phyloP scores from a whole-genome alignment of 176 grass and related monocot species.

The Miscanthus lutarioriparius region DNA sequence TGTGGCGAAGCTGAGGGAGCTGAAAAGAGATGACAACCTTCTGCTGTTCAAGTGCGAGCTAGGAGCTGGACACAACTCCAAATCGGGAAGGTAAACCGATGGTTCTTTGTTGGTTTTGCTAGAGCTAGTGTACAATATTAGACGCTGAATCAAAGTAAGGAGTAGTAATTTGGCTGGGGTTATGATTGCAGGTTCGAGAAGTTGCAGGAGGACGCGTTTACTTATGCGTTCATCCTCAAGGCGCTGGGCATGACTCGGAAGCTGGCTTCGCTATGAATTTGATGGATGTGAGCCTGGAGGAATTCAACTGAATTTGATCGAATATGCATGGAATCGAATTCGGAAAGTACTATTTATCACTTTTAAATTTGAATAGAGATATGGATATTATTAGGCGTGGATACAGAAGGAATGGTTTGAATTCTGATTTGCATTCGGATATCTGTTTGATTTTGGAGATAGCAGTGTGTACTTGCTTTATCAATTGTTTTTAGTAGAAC shows the following conservation, averaged over 20 bases:
- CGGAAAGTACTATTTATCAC: too few relatives aligned
- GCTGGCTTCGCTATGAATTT: slow-evolving; percentile 17
- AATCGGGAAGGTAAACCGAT: slow-evolving; percentile 64
- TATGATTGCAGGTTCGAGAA: slow-evolving; percentile 71
- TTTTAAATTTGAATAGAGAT: too few relatives aligned
- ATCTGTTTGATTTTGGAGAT: too few relatives aligned
- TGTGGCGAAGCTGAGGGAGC: slow-evolving; percentile 78
- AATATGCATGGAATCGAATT: too few relatives aligned
- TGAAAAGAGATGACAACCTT: slow-evolving; percentile 70
- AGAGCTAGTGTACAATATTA: background rate
- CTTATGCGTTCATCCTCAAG: slow-evolving; percentile 83
- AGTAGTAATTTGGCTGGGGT: background rate
- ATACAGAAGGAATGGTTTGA: too few relatives aligned
- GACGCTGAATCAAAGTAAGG: background rate
- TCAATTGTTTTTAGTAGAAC: too few relatives aligned
- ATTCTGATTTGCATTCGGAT: too few relatives aligned
- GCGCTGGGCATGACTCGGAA: slow-evolving; percentile 54
- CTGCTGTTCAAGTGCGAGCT: slow-evolving; percentile 82
- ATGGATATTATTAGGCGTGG: too few relatives aligned
- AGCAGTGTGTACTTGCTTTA: too few relatives aligned
- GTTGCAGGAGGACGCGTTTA: slow-evolving; percentile 78
- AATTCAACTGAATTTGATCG: background rate
- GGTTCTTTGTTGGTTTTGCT: background rate
- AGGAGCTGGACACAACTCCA: slow-evolving; percentile 80
- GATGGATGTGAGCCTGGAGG: background rate